These are phyloP conservation scores for Oldenlandia corymbosa DNA, from an alignment of 257 asterid species.

Conservation along the genomic window DNA sequence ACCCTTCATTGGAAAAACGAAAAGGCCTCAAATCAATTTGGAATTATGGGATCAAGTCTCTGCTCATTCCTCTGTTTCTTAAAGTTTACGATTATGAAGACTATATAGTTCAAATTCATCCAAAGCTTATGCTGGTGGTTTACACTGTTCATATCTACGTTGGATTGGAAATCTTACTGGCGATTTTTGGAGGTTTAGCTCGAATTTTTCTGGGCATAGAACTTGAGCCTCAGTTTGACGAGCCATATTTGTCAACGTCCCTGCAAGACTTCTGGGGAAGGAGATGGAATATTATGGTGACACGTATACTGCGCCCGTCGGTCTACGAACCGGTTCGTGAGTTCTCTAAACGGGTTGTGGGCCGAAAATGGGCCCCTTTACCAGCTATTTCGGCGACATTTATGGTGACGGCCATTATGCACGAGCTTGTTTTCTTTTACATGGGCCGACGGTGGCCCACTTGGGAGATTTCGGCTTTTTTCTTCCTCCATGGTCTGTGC, in stretches of 20 bases:
- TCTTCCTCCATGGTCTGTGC: constrained; percentile 36
- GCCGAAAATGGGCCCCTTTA: constrained; percentile 34
- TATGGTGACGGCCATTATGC: constrained; percentile 34
- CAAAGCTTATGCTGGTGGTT: not conserved
- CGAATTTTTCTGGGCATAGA: constrained; percentile 14
- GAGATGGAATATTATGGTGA: constrained; percentile 38
- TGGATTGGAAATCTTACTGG: constrained; percentile 11
- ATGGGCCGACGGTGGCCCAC: constrained; percentile 32
- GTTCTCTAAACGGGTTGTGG: constrained; percentile 1
- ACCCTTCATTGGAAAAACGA: not conserved
- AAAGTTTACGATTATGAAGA: constrained; percentile 6
- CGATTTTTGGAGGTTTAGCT: constrained; percentile 10
- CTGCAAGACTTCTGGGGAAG: constrained; percentile 46
- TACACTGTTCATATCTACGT: constrained; percentile 6
- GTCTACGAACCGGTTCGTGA: constrained; percentile 22
- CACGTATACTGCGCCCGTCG: constrained; percentile 32
- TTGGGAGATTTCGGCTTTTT: constrained; percentile 34
- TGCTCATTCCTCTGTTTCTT: constrained; percentile 5
- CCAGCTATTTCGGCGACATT: constrained; percentile 25
- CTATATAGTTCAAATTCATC: not conserved
- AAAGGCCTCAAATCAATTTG: not conserved
- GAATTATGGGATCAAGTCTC: constrained; percentile 9
- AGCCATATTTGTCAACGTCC: constrained; percentile 31
- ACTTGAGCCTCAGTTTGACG: constrained; percentile 43
- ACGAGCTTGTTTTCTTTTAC: constrained; percentile 33